Conservation (phyloP, 2,329 filamentous ascomycete species). For the Colletotrichum orbiculare region DNA sequence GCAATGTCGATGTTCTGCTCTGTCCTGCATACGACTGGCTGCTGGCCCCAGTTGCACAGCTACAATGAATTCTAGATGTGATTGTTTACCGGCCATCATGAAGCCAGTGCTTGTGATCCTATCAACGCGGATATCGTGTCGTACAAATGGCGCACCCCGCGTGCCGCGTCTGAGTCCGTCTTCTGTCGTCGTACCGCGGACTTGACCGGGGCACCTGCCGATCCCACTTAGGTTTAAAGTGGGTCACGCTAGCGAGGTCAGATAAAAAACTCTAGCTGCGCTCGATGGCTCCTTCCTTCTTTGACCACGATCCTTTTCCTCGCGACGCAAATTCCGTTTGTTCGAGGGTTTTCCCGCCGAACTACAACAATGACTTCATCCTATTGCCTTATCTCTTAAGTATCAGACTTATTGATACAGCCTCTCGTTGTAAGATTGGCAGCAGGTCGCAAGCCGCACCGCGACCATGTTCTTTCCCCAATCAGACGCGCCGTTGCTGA, state of each 20-base stretch:
- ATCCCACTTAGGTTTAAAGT: constrained; percentile 34
- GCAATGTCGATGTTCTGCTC: too few species aligned
- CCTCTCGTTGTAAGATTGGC: not conserved
- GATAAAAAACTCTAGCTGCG: constrained; percentile 34
- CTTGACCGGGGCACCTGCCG: not conserved
- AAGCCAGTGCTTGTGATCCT: too few species aligned
- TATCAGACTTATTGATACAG: constrained; percentile 33
- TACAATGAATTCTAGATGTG: too few species aligned
- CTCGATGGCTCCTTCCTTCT: not conserved
- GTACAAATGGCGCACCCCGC: too few species aligned
- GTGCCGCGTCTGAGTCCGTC: not conserved
- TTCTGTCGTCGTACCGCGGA: not conserved
- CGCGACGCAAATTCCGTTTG: constrained; percentile 19
- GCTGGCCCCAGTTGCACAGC: too few species aligned
- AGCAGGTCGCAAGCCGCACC: constrained; percentile 6
- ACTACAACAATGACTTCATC: constrained; percentile 32
- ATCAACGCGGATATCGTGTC: too few species aligned
- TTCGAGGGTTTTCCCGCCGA: constrained; percentile 26
- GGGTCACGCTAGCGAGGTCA: constrained; percentile 27
- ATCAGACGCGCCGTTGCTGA: constrained; percentile 71
- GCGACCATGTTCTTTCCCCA: constrained; percentile 70
- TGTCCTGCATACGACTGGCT: too few species aligned
- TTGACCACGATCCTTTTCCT: constrained; percentile 3
- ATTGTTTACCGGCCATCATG: too few species aligned
- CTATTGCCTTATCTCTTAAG: constrained; percentile 9